Conservation (phyloP, 23 red algal species). For the Agarophyton chilense region DNA sequence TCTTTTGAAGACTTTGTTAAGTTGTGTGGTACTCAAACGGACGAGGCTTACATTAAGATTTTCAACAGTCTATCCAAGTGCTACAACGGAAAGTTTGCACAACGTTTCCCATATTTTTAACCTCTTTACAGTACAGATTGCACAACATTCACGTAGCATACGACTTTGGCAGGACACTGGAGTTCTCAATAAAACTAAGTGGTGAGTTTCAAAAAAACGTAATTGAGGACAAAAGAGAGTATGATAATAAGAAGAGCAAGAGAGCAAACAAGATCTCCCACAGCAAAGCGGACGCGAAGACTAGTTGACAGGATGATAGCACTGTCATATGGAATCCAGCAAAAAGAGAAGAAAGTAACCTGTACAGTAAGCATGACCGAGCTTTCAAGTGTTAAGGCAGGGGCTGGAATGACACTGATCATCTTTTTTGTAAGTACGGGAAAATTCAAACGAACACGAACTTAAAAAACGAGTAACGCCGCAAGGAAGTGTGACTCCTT, state of each 20-base stretch:
- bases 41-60: too few relatives aligned
- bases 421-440: background rate
- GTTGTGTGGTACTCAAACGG: conserved; percentile 5
- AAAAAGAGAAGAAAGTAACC: background rate
- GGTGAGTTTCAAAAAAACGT: background rate
- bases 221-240: background rate
- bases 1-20: background rate
- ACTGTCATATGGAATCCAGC: conserved; percentile 15
- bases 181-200: conserved; percentile 7
- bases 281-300: background rate
- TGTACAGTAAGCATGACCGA: conserved; percentile 11
- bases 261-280: background rate
- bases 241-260: background rate
- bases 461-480: conserved; percentile 5
- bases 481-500: background rate
- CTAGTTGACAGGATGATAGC: background rate
- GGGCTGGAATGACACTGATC: background rate
- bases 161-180: background rate
- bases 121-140: background rate
- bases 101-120: conserved; percentile 16
- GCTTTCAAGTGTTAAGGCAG: background rate
- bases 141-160: conserved; percentile 2
- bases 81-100: background rate
- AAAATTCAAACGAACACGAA: background rate
- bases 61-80: too few relatives aligned